Evolutionary conservation across 2,329 filamentous ascomycete genomes (phyloP).

Genomic region (Sclerotinia nivalis): DNA sequence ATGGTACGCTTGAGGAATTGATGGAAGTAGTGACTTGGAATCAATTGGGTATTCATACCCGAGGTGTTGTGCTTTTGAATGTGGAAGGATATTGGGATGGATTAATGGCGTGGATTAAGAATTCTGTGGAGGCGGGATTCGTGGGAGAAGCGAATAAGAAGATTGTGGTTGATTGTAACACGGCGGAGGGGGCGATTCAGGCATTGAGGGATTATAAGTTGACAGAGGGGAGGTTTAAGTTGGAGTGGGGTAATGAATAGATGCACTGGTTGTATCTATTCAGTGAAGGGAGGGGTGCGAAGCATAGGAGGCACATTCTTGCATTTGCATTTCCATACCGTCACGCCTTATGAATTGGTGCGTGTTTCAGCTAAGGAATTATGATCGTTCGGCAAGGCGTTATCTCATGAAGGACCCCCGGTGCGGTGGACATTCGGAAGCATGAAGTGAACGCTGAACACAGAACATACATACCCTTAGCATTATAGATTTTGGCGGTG

Average conservation of each 20-base stretch:
- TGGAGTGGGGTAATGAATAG: conserved; percentile 68
- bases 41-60: conserved; percentile 86
- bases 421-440: neutral
- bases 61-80: conserved; percentile 80
- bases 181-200: conserved; percentile 69
- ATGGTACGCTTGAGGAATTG: conserved; percentile 94
- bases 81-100: conserved; percentile 92
- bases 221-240: conserved; percentile 71
- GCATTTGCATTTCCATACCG: neutral
- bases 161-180: conserved; percentile 77
- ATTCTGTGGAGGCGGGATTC: conserved; percentile 74
- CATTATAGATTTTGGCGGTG: neutral
- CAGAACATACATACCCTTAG: neutral
- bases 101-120: conserved; percentile 77
- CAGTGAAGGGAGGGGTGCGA: neutral
- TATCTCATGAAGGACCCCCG: neutral
- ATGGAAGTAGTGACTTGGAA: conserved; percentile 94
- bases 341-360: neutral
- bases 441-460: neutral
- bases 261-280: neutral
- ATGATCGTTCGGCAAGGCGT: too few relatives aligned
- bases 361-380: too few relatives aligned
- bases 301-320: neutral
- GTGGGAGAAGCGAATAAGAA: conserved; percentile 67
- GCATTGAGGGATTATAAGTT: conserved; percentile 73